Percentiles rank a stretch among this genome's conserved stretches.
These are phyloP conservation scores for Aspergillus nanangensis DNA, from an alignment of 495 filamentous ascomycete genomes.

Conservation along the genomic window DNA sequence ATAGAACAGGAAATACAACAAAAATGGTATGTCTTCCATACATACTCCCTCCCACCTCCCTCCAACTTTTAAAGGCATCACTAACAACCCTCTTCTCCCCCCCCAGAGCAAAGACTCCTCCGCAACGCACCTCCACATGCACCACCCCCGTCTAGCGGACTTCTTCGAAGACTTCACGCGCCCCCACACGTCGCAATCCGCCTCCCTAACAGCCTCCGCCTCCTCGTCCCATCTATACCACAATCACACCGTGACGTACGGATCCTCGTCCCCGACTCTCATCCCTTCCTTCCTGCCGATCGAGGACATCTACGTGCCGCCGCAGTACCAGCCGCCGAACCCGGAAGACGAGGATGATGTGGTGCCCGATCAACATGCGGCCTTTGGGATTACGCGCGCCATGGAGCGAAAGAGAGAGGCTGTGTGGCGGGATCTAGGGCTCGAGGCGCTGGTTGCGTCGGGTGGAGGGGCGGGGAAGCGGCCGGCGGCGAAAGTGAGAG, in stretches of 20 bases:
- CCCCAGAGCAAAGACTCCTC: conserved; percentile 84
- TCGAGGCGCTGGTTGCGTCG: conserved; percentile 61
- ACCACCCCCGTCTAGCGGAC: conserved; percentile 73
- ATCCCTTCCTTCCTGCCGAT: conserved; percentile 46
- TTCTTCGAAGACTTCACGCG: conserved; percentile 80
- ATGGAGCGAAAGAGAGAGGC: conserved; percentile 59
- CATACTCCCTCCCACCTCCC: not conserved
- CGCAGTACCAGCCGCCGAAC: conserved; percentile 87
- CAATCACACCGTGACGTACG: conserved; percentile 25
- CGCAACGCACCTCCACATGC: conserved; percentile 86
- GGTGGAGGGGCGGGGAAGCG: conserved; percentile 23
- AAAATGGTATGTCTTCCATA: too few species aligned
- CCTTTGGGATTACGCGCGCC: conserved; percentile 89
- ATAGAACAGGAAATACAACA: too few species aligned
- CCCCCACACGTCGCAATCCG: conserved; percentile 34
- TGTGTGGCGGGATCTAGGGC: conserved; percentile 82
- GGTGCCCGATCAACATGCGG: conserved; percentile 94
- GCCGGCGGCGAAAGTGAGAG: conserved; percentile 22
- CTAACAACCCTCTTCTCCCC: not conserved
- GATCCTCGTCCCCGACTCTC: conserved; percentile 28
- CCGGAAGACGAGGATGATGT: conserved; percentile 98
- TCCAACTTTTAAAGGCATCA: not conserved
- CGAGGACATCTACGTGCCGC: conserved; percentile 80
- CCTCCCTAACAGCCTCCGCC: conserved; percentile 15
- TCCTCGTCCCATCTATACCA: conserved; percentile 13